These are phyloP conservation scores for Skeletonema potamos DNA, from an alignment of 108 stramenopile genomes.

Conservation along the genomic window DNA sequence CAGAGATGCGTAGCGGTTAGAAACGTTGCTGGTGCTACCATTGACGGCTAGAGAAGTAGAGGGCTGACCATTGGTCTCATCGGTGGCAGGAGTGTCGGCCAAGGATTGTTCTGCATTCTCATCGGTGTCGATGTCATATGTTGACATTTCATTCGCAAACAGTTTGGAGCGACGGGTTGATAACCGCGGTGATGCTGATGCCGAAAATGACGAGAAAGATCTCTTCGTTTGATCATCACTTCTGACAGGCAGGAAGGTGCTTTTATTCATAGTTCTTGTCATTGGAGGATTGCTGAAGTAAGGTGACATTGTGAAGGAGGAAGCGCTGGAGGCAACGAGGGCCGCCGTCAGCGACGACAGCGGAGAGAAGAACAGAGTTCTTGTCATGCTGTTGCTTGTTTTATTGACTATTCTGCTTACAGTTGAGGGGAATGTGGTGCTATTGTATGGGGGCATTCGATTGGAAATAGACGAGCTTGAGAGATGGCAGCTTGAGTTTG, in stretches of 20 bases:
- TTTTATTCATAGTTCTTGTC: neutral
- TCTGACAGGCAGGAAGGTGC: neutral
- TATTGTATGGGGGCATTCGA: neutral
- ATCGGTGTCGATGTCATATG: constrained; percentile 28
- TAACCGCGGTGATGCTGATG: neutral
- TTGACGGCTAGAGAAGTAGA: neutral
- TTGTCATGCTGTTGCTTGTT: neutral
- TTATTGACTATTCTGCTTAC: neutral
- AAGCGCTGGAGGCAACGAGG: neutral
- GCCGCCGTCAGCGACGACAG: neutral
- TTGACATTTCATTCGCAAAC: constrained; percentile 24
- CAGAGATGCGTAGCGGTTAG: constrained; percentile 19
- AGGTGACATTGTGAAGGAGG: neutral
- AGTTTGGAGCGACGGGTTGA: neutral
- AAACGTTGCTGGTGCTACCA: neutral
- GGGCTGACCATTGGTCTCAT: neutral
- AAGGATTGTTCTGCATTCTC: constrained; percentile 16
- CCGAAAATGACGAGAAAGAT: constrained; percentile 6
- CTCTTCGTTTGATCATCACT: neutral
- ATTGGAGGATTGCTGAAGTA: neutral
- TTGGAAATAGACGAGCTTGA: neutral
- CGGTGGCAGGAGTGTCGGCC: constrained; percentile 6
- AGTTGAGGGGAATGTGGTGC: neutral
- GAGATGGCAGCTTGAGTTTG: neutral
- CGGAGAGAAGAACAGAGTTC: neutral